Evolutionary conservation across 2,329 filamentous ascomycete species (phyloP), one percentile per base, ranked within the genome.

Genomic region (Clathrospora elynae): DNA sequence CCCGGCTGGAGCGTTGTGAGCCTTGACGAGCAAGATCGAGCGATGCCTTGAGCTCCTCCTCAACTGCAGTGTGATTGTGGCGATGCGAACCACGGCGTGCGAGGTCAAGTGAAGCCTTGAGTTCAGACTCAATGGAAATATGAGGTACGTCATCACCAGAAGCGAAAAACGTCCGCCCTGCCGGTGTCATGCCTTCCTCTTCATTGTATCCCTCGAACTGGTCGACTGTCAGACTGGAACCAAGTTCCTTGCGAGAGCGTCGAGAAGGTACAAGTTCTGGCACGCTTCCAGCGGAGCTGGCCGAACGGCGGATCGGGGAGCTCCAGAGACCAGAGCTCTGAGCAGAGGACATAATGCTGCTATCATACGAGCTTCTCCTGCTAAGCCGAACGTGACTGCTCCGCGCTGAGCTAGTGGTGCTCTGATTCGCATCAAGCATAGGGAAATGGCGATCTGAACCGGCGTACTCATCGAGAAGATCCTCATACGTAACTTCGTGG

Each of bases 291-390:
- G 64, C 62, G 16, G 69, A 72, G 46, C 67, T 66, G 19, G 65
- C 66, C 31, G 68, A 70, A 20, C 64, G 66, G 20, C 66, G 63
- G 8, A 66, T 40, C 3, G 65, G 62, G 11, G 66, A 64, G 37
- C 57, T 65, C 61, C 68, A 64, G 4, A 66, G 60, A 17, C 61
- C 59, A 11, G 62, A 66, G 31, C 54, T 57, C 29, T 62, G 60
- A 11, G 56, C 54, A 5, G 60, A 64, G 5, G 78, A 79, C 37
- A 78, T 67, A 26, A 79, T 72, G 49, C 80, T 74, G 58, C 78
- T 81, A 57, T 81, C 78, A 43, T 80, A 78, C 4, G 78, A 81
- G 59, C 77, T 79, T 52, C 75, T 76, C 49, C 79, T 79, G 71
- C 78, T 81, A 36, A 78, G 75, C 10, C 74, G 75, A 2, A 76